phyloP scores from a whole-genome alignment of 2,329 filamentous ascomycete species.

The Scleromitrula shiraiana region DNA sequence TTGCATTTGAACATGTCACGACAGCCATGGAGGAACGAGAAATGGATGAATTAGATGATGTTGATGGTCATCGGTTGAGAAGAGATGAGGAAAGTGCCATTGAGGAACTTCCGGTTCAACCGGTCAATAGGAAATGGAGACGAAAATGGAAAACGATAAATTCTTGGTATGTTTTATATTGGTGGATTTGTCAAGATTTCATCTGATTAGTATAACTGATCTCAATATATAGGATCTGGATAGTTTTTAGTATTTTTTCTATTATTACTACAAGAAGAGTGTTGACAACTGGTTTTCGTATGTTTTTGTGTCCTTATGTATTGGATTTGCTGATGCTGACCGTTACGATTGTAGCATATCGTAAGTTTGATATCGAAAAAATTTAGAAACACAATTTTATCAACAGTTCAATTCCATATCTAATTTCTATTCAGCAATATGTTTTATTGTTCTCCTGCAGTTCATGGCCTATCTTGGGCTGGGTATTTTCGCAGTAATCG shows the following conservation, averaged over 20 bases:
- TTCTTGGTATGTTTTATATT: too few species aligned
- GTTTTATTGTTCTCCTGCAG: slow-evolving; percentile 21
- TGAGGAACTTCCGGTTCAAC: not conserved
- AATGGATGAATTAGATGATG: not conserved
- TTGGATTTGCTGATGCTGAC: not conserved
- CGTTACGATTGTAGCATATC: not conserved
- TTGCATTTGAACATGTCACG: not conserved
- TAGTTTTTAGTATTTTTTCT: slow-evolving; percentile 2
- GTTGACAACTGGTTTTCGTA: slow-evolving; percentile 23
- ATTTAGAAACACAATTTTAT: not conserved
- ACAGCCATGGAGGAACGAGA: slow-evolving; percentile 3
- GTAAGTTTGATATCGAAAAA: not conserved
- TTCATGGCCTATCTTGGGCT: slow-evolving; percentile 19
- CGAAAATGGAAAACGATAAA: slow-evolving; percentile 1
- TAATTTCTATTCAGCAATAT: slow-evolving; percentile 25
- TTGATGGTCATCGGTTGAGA: not conserved
- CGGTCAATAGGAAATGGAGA: not conserved
- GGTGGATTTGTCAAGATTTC: not conserved
- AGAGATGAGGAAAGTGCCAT: slow-evolving; percentile 4
- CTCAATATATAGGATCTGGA: slow-evolving; percentile 1
- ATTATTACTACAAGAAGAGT: slow-evolving; percentile 14
- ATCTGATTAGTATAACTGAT: not conserved
- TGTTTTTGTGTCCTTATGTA: slow-evolving; percentile 8
- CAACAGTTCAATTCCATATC: not conserved
- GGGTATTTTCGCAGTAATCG: slow-evolving; percentile 11